Conservation (phyloP, 2,329 filamentous ascomycete genomes). For the Epicoccum sorghinum region DNA sequence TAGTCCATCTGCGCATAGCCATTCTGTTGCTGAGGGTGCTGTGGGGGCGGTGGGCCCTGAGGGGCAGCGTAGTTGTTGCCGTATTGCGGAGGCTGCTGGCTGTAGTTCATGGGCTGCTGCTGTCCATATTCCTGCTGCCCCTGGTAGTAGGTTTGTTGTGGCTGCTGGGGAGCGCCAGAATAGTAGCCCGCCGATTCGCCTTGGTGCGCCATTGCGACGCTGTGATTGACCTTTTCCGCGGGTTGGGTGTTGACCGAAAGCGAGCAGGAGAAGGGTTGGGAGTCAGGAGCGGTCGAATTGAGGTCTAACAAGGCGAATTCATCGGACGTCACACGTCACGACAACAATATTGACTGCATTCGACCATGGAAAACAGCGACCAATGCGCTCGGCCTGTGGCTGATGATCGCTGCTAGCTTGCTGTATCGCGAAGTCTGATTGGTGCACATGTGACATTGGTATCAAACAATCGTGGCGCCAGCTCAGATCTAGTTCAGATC, state of each 20-base stretch:
- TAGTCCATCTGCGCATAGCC: conserved; percentile 37
- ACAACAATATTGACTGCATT: conserved; percentile 9
- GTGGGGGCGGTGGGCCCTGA: conserved; percentile 28
- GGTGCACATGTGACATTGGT: conserved; percentile 2
- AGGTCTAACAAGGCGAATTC: conserved; percentile 18
- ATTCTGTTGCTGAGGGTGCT: conserved; percentile 28
- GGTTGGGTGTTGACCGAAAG: neutral
- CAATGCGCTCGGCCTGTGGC: conserved; percentile 18
- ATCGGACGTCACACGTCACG: conserved; percentile 23
- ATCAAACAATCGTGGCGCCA: conserved; percentile 14
- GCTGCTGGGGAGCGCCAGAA: conserved; percentile 28
- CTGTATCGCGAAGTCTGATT: neutral
- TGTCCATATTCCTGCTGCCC: conserved; percentile 27
- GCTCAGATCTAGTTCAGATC: conserved; percentile 5
- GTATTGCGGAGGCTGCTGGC: conserved; percentile 41
- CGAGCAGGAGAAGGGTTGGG: neutral
- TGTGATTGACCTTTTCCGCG: neutral
- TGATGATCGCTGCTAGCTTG: conserved; percentile 19
- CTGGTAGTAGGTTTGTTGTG: conserved; percentile 36
- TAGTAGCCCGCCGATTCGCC: conserved; percentile 51
- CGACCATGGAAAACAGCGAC: conserved; percentile 9
- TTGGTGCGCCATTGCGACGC: conserved; percentile 37
- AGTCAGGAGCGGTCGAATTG: conserved; percentile 2
- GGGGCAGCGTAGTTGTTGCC: conserved; percentile 39
- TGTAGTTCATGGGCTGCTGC: conserved; percentile 31